Evolutionary conservation across 1,284 basidiomycete genomes (phyloP).

Genomic region (Cryptococcus floricola): DNA sequence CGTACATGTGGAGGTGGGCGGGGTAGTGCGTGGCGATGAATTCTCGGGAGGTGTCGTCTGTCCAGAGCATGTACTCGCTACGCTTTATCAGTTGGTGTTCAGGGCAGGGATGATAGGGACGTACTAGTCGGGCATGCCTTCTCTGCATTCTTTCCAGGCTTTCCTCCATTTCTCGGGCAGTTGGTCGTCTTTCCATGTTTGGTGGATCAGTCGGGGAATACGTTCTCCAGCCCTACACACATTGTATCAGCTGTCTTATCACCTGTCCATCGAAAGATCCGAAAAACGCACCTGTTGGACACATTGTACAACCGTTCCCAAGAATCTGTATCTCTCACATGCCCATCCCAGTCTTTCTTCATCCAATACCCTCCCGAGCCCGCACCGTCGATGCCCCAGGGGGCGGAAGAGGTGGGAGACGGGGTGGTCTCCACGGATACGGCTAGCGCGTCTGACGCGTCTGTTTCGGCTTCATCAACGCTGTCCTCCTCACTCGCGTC

Average conservation of each 20-base stretch:
- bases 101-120: slow-evolving; percentile 41
- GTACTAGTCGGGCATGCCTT: slow-evolving; percentile 93
- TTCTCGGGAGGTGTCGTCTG: slow-evolving; percentile 80
- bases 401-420: slow-evolving; percentile 1
- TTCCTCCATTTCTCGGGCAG: slow-evolving; percentile 79
- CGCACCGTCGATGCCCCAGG: slow-evolving; percentile 44
- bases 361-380: slow-evolving; percentile 48
- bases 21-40: slow-evolving; percentile 86
- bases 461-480: neutral
- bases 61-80: slow-evolving; percentile 90
- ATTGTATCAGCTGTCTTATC: slow-evolving; percentile 4
- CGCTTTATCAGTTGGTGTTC: neutral
- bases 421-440: neutral
- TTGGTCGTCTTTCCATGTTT: slow-evolving; percentile 93
- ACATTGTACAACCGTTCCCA: slow-evolving; percentile 45
- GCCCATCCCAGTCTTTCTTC: slow-evolving; percentile 44
- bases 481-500: slow-evolving; percentile 15
- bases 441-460: neutral
- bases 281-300: slow-evolving; percentile 30
- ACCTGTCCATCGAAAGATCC: neutral
- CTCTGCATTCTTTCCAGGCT: slow-evolving; percentile 72
- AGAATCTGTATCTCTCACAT: slow-evolving; percentile 28
- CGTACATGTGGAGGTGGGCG: slow-evolving; percentile 89
- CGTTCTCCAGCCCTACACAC: slow-evolving; percentile 54
- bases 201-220: slow-evolving; percentile 91